Base-by-base conservation (phyloP, 2,329 filamentous ascomycete genomes). In the Xylaria sp. region DNA sequence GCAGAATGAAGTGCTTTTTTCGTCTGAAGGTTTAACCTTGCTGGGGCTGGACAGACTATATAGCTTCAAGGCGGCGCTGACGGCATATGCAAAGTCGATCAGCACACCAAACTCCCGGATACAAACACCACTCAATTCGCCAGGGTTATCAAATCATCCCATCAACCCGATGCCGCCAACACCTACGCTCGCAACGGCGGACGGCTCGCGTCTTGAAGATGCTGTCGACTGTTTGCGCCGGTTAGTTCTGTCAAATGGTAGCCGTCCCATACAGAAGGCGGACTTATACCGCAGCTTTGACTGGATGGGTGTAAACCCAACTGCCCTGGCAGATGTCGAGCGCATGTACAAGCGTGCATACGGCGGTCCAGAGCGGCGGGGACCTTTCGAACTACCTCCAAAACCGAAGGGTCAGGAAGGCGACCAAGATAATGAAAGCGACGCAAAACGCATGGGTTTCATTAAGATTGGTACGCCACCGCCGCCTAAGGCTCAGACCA, bases 161-260 rank as follows among this genome's bases (percentile, higher is more conserved):
- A 59, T 73, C 9, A 65, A 51, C 59, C 8, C 50, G n/a, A 52
- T 65, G 46, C 50, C 62, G 39, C 60, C 65, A 58, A 63, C 63
- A 44, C 54, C 71, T 15, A 54, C 57, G 46, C 8, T 52, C 10
- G 52, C 52, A 9, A 46, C 56, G 12, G 41, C 60, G 25, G 68
- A 76, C 39, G 73, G 66, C 37, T 69, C 73, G 39, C 82, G 85
- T 12, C 82, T 91, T 9, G 87, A 90, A 72, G 85, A 89, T 57
- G 88, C 89, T 34, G 87, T 91, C 57, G 88, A 91, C 76, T 88
- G 90, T 76, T 82, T 91, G 46, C 84, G 88, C 2, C 84, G 88
- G 4, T 84, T 89, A 28, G 84, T 90, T n/a, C 82, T 91, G 13
- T 83, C 86, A 18, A 85, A 83, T 67, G 83, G 84, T 25, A 84